phyloP scores from a whole-genome alignment of 2,329 filamentous ascomycete genomes.

The Cladophialophora exuberans region DNA sequence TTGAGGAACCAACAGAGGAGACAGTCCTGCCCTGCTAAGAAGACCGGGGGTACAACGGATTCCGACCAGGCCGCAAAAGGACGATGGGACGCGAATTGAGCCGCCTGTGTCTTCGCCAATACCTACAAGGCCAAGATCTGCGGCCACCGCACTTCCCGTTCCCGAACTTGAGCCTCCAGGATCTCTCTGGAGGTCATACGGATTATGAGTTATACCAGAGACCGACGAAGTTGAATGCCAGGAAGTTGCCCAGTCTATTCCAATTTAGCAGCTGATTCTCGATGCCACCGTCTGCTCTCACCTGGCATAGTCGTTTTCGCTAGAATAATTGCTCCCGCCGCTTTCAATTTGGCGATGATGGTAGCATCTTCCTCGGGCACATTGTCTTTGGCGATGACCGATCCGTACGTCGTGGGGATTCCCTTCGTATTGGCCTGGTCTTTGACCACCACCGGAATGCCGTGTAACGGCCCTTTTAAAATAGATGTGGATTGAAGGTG shows the following conservation, averaged over 20 bases:
- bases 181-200: constrained; percentile 65
- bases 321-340: constrained; percentile 56
- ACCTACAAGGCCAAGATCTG: constrained; percentile 61
- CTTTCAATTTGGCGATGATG: constrained; percentile 54
- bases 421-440: constrained; percentile 65
- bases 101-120: constrained; percentile 59
- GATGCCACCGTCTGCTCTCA: not conserved
- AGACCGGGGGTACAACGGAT: constrained; percentile 55
- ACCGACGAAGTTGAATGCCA: constrained; percentile 65
- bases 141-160: constrained; percentile 62
- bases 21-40: constrained; percentile 50
- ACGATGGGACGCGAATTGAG: constrained; percentile 51
- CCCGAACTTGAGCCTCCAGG: constrained; percentile 68
- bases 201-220: constrained; percentile 66
- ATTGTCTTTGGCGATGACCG: constrained; percentile 40
- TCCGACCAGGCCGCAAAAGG: constrained; percentile 46
- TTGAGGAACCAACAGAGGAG: constrained; percentile 19
- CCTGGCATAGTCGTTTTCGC: constrained; percentile 56
- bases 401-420: constrained; percentile 61
- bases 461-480: constrained; percentile 51
- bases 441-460: constrained; percentile 61
- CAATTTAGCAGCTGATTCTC: not conserved
- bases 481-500: constrained; percentile 42
- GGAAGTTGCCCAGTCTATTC: constrained; percentile 53
- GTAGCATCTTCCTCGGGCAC: constrained; percentile 54